Evolutionary conservation across 352 stramenopile genomes (phyloP).

Genomic region (Pythium folliculosum): DNA sequence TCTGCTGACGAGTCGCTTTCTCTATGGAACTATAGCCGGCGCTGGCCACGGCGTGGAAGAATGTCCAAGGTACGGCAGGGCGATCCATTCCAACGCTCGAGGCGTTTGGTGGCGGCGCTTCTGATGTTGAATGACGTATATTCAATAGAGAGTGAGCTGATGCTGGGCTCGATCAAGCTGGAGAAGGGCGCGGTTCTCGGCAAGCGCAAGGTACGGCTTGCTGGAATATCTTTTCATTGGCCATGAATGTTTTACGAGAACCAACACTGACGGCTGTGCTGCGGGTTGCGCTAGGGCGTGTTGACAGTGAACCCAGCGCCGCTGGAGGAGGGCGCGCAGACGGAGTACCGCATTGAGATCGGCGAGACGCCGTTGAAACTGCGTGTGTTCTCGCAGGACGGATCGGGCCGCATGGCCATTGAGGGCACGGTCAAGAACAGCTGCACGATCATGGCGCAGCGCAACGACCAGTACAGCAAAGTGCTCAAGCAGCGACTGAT

Average conservation of each 20-base stretch:
- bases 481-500: conserved; percentile 83
- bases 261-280: not conserved
- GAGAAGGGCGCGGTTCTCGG: conserved; percentile 72
- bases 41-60: conserved; percentile 80
- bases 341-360: conserved; percentile 83
- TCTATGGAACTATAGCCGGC: conserved; percentile 46
- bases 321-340: conserved; percentile 74
- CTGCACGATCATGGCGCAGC: conserved; percentile 84
- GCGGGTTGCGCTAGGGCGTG: conserved; percentile 45
- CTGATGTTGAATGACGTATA: not conserved
- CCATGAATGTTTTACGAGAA: not conserved
- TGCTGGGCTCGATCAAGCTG: conserved; percentile 84
- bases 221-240: not conserved
- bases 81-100: not conserved
- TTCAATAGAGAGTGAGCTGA: conserved; percentile 75
- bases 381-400: conserved; percentile 85
- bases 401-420: conserved; percentile 84
- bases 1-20: conserved; percentile 6
- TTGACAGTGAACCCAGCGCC: conserved; percentile 78
- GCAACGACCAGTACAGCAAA: conserved; percentile 85
- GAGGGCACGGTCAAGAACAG: conserved; percentile 87
- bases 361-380: conserved; percentile 77
- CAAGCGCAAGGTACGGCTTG: conserved; percentile 52
- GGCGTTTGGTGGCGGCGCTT: not conserved
- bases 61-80: conserved; percentile 40